Evolutionary conservation across 805 yeast species (phyloP).

Genomic region (Maudiozyma barnettii): DNA sequence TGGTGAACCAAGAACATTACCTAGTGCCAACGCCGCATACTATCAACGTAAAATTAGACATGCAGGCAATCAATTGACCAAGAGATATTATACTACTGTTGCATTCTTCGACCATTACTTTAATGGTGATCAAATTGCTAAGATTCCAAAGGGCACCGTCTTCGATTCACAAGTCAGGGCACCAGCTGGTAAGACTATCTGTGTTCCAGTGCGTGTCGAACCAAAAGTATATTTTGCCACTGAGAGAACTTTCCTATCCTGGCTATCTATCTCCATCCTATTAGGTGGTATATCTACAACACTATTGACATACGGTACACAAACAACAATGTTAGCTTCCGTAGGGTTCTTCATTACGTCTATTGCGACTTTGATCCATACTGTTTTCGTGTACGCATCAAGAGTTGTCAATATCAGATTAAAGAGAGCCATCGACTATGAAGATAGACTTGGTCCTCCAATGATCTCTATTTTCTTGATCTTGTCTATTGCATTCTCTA

Average conservation of each 20-base stretch:
- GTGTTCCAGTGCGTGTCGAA: slow-evolving; percentile 92
- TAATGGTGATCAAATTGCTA: slow-evolving; percentile 40
- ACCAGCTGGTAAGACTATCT: slow-evolving; percentile 82
- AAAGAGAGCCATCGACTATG: slow-evolving; percentile 75
- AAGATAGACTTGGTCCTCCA: slow-evolving; percentile 81
- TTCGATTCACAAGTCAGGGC: slow-evolving; percentile 52
- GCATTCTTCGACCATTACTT: slow-evolving; percentile 37
- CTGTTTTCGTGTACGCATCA: slow-evolving; percentile 66
- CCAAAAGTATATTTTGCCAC: slow-evolving; percentile 99
- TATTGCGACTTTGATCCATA: slow-evolving; percentile 58
- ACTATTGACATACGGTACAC: slow-evolving; percentile 74
- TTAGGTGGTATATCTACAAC: slow-evolving; percentile 85
- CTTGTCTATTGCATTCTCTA: slow-evolving; percentile 54
- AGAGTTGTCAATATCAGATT: slow-evolving; percentile 76
- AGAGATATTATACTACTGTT: slow-evolving; percentile 14
- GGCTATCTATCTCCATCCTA: slow-evolving; percentile 87
- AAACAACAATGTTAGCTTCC: slow-evolving; percentile 67
- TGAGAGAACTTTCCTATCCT: slow-evolving; percentile 86
- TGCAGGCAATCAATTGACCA: slow-evolving; percentile 16
- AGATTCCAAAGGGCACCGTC: slow-evolving; percentile 55
- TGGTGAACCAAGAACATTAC: slow-evolving; percentile 1
- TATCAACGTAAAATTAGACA: slow-evolving; percentile 17
- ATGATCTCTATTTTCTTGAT: slow-evolving; percentile 68
- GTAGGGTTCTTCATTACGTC: slow-evolving; percentile 82
- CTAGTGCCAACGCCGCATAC: slow-evolving; percentile 27